Evolutionary conservation across 306 rosid genomes (phyloP), one percentile per base, ranked within the genome.

Genomic region (Dicorynia guianensis): DNA sequence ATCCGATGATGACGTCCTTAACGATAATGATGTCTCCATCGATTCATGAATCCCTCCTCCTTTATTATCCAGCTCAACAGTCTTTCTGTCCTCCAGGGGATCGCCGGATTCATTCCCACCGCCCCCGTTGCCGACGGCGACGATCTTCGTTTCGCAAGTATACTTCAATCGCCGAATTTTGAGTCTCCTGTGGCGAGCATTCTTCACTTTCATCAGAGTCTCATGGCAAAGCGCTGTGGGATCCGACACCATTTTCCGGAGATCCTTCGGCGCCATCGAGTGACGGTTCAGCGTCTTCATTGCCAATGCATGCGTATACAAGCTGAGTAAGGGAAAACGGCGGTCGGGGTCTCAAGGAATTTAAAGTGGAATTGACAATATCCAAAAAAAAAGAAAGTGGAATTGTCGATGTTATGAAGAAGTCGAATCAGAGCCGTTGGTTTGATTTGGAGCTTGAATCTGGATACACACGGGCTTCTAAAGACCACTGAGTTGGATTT

Each of bases 141-240:
- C 19, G 49, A 72, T 67, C 84, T 83, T 83, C 13, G 75, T 44
- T 12, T 67, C 79, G 30, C 88, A 89, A 2, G 88, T 83, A 77
- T 82, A 88, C 63, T 76, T 86, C 71, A 86, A 14, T 7, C 85
- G 80, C 72, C 76, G 82, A 49, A 76, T 79, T 77, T 76, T 76
- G 18, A 88, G 66, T 64, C 92, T 74, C 8, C 78, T 79, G 61
- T 75, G 71, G 2, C 71, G 63, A 62, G 73, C 68, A 65, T 75
- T 76, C 83, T 83, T 73, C 5, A 70, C 40, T 17, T 69, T 69
- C 11, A 62, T 7, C 6, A 79, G 48, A 10, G 66, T 30, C 10
- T 69, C 13, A 11, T 19, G 85, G 61, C 68, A 64, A 39, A 50
- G 9, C 0, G 71, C 67, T 13, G 48, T 49, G 55, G 88, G 59